Percentiles rank a stretch among this genome's conserved stretches.
Evolutionary conservation across 805 yeast genomes (phyloP).

Genomic region (Wickerhamomyces silvicola): DNA sequence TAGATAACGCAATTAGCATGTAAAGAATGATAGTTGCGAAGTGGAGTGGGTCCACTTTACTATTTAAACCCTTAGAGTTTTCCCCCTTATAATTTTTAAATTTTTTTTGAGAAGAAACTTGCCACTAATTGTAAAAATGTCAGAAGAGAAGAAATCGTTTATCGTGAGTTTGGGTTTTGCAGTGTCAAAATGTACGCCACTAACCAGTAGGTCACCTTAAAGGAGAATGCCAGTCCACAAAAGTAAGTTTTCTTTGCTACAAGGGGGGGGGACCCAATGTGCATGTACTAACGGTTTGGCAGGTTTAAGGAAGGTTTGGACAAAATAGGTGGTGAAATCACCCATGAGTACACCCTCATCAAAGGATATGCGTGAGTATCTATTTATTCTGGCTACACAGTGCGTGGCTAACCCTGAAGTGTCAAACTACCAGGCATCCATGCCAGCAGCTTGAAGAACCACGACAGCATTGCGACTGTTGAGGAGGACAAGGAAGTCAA

Average conservation of each 20-base stretch:
- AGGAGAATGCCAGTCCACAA: slow-evolving; percentile 26
- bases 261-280: slow-evolving; percentile 14
- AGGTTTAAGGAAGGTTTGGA: slow-evolving; percentile 43
- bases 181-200: too few species aligned
- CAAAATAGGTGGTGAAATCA: slow-evolving; percentile 54
- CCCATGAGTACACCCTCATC: slow-evolving; percentile 55
- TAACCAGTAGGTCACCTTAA: slow-evolving; percentile 31
- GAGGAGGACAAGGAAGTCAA: slow-evolving; percentile 68
- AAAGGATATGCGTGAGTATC: slow-evolving; percentile 47
- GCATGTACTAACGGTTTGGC: slow-evolving; percentile 14
- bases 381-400: too few species aligned
- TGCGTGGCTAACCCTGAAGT: too few species aligned
- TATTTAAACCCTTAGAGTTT: too few species aligned
- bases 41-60: too few species aligned
- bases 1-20: too few species aligned
- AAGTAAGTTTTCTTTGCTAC: slow-evolving; percentile 27
- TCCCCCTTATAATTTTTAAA: too few species aligned
- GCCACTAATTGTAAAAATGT: slow-evolving; percentile 9
- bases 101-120: not conserved
- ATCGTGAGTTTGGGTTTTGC: slow-evolving; percentile 19
- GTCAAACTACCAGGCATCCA: slow-evolving; percentile 52
- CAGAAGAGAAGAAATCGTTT: slow-evolving; percentile 21
- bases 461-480: slow-evolving; percentile 48
- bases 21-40: too few species aligned
- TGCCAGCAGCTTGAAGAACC: slow-evolving; percentile 36